Base-by-base conservation (phyloP, 2,329 filamentous ascomycete genomes). In the Magnaporthiopsis incrustans region DNA sequence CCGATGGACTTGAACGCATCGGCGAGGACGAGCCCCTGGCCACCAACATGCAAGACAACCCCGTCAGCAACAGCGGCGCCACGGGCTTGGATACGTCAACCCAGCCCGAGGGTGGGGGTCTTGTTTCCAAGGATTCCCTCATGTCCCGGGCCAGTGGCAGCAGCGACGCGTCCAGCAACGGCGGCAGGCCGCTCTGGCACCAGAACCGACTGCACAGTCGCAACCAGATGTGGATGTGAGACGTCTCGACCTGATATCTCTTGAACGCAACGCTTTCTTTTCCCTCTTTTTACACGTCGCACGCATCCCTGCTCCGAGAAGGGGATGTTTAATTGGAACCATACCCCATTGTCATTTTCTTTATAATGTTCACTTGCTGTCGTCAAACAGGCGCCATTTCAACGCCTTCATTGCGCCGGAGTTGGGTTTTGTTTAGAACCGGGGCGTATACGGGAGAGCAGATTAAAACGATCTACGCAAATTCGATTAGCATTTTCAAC, bases 181-280 rank as follows among this genome's bases (percentile, higher is more conserved):
- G 27, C 5, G 60, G 64, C 10, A 65, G 79, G 57, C 80, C 81
- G 6, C 71, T 84, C 53, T 84, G 82, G 82, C 81, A 84, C 72
- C 82, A 84, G 72, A 82, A 82, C 62, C 74, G 81, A 64, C 76
- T 77, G 64, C 78, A 78, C 66, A 76, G 75, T 67, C 75, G 81
- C 62, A 83, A 79, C 70, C 65, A 80, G 67, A 78, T 78, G 74
- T 81, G 79, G 79, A 74, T 79, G 73, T 80, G 70, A 76, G 26
- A 8, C 12, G 32, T 56, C 3, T 22, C 22, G 18, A 53, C 22
- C 22, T n/a, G 5, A 22, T 18, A 50, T 22, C 38, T 11, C 18
- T 10, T 22, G 44, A 53, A 25, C 44, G 44, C n/a, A 53, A 11
- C 57, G 18, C 57, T 58, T 58, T 12, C 44, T 26, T 63, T 57